Conservation (phyloP, 805 yeast genomes). For the Brettanomyces bruxellensis region DNA sequence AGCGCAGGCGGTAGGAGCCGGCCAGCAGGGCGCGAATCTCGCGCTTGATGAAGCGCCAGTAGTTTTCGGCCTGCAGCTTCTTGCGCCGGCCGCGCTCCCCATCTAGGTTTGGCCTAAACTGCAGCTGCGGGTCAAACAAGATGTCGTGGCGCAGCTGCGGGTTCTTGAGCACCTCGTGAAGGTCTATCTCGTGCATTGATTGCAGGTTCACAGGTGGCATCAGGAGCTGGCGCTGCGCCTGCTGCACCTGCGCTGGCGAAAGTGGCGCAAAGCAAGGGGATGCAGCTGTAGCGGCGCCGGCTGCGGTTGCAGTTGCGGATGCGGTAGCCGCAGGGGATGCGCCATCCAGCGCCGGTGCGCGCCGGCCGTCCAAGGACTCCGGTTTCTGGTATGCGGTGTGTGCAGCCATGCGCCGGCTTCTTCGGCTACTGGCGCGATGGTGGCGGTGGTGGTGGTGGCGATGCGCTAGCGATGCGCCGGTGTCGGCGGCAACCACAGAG, state of each 20-base stretch:
- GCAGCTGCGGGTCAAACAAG: constrained; percentile 83
- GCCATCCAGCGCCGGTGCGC: background rate
- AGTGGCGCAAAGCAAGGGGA: background rate
- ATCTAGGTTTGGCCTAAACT: constrained; percentile 83
- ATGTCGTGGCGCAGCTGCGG: constrained; percentile 93
- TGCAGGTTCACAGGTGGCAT: constrained; percentile 80
- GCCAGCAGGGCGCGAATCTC: constrained; percentile 42
- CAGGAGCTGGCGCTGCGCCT: constrained; percentile 4
- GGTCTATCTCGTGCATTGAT: constrained; percentile 75
- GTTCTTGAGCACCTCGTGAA: constrained; percentile 80
- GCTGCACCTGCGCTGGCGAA: background rate
- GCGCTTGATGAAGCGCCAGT: constrained; percentile 68
- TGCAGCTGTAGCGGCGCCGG: background rate
- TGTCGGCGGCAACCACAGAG: background rate
- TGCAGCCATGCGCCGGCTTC: background rate
- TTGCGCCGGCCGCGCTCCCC: constrained; percentile 85
- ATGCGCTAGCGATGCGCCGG: background rate
- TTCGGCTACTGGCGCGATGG: too few species aligned
- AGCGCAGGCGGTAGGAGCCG: constrained; percentile 2
- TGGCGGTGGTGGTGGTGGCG: background rate
- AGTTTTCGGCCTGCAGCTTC: constrained; percentile 64
- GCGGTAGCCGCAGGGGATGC: background rate
- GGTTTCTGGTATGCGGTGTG: background rate
- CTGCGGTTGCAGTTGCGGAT: background rate
- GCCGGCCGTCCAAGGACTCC: background rate